Evolutionary conservation across 768 basidiomycete genomes (phyloP), one percentile per base, ranked within the genome.

Genomic region (Galerina marginata): DNA sequence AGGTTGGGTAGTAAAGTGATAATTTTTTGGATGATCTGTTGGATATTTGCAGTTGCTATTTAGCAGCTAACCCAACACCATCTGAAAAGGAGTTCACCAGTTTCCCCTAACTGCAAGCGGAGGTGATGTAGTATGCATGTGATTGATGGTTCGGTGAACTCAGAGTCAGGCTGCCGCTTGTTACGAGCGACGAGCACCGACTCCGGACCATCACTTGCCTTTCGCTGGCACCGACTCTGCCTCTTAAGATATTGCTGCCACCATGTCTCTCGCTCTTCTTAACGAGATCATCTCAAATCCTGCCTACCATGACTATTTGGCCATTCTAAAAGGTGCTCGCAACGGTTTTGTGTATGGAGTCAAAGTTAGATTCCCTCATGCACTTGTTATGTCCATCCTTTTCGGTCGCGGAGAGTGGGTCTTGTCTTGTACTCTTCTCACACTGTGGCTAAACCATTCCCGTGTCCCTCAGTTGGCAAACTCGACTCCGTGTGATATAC

Each of bases 281-380:
- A 74, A 81, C 60, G 75, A 77, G n/a, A 74, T 87, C 63, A 77
- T 90, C 64, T 68, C 79, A 44, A 81, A 91, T 72, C 95, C 95
- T 11, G 83, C 83, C 36, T 90, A 89, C 66, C 96, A 96, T 72
- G 95, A 97, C 71, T 88, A 91, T 67, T 85, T 99, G 46, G 91
- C 93, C 25, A 90, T 99, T 67, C 75, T 99, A 71, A 99, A 99
- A 74, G 96, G 97, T 45, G 92, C 94, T 36, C 85, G 93, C 43
- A 95, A 95, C 71, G 94, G 94, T 4, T 84, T 94, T 60, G 91
- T 95, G 9, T 95, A 95, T 67, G 93, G 93, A 39, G 91, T 90
- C 66, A 94, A 95, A 77, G 90, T 96, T 63, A 81, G 95, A 44
- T 96, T 96, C 68, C 96, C 96, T 40, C 96, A 99, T 83, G 96